Base-by-base conservation (phyloP, 148 eudicot genomes). In the Heliosperma pusillum region DNA sequence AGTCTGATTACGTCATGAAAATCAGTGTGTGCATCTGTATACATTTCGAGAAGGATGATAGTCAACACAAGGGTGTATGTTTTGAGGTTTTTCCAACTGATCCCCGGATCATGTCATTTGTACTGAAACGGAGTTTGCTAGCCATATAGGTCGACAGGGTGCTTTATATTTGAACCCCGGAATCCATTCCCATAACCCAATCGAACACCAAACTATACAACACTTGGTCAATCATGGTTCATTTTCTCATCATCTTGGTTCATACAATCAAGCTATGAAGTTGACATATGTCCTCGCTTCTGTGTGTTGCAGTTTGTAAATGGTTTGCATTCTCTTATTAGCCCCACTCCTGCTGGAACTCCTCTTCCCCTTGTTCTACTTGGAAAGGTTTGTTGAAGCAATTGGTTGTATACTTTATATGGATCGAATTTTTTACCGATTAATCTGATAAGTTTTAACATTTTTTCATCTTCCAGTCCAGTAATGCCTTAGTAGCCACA, bases 291-390 rank as follows among this genome's bases (percentile, higher is more conserved):
- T 66, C 56, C 53, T 60, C 60, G 47, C 42, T 61, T 69, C 71
- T 71, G 55, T 81, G 21, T 71, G 3, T 57, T 78, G 74, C 93
- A 96, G 99, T 96, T 96, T 85, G 88, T 96, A 78, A 92, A 92
- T 80, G 99, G 89, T 87, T 85, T 96, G 80, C 90, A 96, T 81
- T 97, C 68, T 26, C 94, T 96, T 74, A 87, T 96, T 45, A 90
- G 97, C 85, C 99, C 99, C 59, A 68, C 70, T 63, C 81, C 97
- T 61, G 89, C 83, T 40, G 97, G 89, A 74, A 90, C 97, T 76
- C 99, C 99, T 29, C 92, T 96, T 76, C 94, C 93, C 19, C 77
- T 96, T 60, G 73, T 89, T 80, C 82, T 92, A 78, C 82, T 96
- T 52, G 97, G 97, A 76, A 96, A 96, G 99, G 99, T 96, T 83